Percentiles rank a stretch among this genome's conserved stretches.
phyloP scores from a whole-genome alignment of 139 green algal genomes.

The Coelastrella sp. region DNA sequence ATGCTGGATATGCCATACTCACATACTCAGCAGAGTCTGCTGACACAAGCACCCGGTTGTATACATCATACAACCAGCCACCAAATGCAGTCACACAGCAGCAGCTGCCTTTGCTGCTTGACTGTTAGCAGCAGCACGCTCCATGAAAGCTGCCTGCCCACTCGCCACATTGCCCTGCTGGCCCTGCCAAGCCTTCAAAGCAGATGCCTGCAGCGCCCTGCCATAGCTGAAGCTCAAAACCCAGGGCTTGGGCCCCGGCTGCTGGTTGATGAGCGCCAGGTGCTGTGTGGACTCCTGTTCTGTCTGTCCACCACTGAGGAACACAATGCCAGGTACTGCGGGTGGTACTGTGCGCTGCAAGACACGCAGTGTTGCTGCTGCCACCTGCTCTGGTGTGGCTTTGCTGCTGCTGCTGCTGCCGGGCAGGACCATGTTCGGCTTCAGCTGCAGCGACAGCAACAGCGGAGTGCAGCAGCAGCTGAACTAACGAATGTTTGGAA shows the following conservation, averaged over 20 bases:
- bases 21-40: too few species aligned
- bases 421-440: constrained; percentile 91
- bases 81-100: too few species aligned
- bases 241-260: constrained; percentile 21
- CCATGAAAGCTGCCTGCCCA: constrained; percentile 87
- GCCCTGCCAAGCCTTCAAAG: constrained; percentile 76
- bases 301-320: constrained; percentile 84
- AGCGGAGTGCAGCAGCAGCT: too few species aligned
- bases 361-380: constrained; percentile 86
- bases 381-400: constrained; percentile 57
- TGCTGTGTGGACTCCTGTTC: constrained; percentile 93
- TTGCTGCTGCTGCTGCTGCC: constrained; percentile 48
- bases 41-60: too few species aligned
- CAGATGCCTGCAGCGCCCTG: constrained; percentile 62
- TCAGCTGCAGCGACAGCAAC: constrained; percentile 62
- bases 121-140: constrained; percentile 88
- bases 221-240: constrained; percentile 13
- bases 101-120: constrained; percentile 86
- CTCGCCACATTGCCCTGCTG: constrained; percentile 71
- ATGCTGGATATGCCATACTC: too few species aligned
- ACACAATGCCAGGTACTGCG: constrained; percentile 81
- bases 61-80: too few species aligned
- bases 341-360: constrained; percentile 87
- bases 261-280: constrained; percentile 80
- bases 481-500: too few species aligned